phyloP scores from a whole-genome alignment of 345 rosid species.

The Aethionema arabicum region DNA sequence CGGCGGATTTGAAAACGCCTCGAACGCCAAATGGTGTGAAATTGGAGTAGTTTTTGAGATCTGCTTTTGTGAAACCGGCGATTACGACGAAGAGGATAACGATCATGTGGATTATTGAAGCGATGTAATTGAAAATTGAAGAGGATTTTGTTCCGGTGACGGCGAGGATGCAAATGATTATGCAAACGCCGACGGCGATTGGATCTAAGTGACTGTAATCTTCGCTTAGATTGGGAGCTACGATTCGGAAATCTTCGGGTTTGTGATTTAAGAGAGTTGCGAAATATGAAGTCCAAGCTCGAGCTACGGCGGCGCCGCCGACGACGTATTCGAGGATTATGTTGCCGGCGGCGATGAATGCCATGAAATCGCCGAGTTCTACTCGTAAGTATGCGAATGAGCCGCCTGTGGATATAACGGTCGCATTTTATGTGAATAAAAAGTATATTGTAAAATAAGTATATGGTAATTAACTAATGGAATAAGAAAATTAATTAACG shows the following conservation, averaged over 20 bases:
- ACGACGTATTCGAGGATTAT: slow-evolving; percentile 69
- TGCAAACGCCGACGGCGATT: slow-evolving; percentile 52
- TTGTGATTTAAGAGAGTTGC: slow-evolving; percentile 77
- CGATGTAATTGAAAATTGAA: slow-evolving; percentile 66
- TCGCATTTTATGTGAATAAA: neutral
- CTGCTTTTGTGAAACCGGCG: slow-evolving; percentile 59
- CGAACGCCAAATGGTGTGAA: slow-evolving; percentile 56
- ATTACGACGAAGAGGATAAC: slow-evolving; percentile 72
- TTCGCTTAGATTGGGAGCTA: slow-evolving; percentile 43
- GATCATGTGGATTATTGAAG: slow-evolving; percentile 60
- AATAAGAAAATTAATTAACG: too few relatives aligned
- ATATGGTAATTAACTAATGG: too few relatives aligned
- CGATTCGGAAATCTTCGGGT: slow-evolving; percentile 64
- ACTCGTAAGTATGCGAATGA: slow-evolving; percentile 88
- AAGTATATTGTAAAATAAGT: too few relatives aligned
- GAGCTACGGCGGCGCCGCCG: slow-evolving; percentile 73
- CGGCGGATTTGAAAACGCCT: slow-evolving; percentile 64
- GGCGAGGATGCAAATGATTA: slow-evolving; percentile 51
- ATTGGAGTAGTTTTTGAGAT: slow-evolving; percentile 47
- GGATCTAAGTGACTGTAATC: slow-evolving; percentile 75
- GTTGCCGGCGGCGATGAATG: slow-evolving; percentile 89
- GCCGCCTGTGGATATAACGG: slow-evolving; percentile 50
- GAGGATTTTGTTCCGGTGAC: slow-evolving; percentile 76
- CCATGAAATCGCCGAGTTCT: slow-evolving; percentile 88
- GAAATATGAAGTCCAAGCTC: slow-evolving; percentile 86